Evolutionary conservation across 2,329 filamentous ascomycete species (phyloP).

Genomic region (Grosmannia serpens): DNA sequence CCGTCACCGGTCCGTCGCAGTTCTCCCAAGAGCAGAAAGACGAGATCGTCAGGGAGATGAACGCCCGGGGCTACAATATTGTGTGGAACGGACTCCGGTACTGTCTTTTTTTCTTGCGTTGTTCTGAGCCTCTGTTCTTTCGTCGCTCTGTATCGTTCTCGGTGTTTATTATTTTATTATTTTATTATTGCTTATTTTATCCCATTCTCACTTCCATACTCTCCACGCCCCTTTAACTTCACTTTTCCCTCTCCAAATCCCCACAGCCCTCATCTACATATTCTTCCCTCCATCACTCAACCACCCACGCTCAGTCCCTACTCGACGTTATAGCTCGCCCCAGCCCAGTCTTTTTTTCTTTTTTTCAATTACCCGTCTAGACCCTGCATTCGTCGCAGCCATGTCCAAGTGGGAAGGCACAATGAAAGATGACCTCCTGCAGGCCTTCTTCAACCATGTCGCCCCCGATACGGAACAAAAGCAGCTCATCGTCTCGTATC

Average conservation of each 20-base stretch:
- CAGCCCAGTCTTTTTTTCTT: no score
- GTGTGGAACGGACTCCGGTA: constrained; percentile 27
- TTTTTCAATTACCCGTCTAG: no score
- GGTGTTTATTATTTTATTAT: neutral
- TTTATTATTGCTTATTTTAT: neutral
- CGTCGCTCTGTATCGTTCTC: neutral
- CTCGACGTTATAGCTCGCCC: neutral
- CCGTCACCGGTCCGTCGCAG: constrained; percentile 7
- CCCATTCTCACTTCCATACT: neutral
- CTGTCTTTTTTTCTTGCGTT: constrained; percentile 6
- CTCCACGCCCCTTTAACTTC: neutral
- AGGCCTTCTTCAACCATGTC: constrained; percentile 9
- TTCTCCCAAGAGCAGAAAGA: constrained; percentile 16
- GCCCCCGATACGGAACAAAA: constrained; percentile 10
- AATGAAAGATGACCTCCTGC: constrained; percentile 10
- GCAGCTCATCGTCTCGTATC: constrained; percentile 7
- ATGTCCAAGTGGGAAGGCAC: constrained; percentile 11
- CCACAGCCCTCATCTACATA: neutral
- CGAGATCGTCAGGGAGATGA: constrained; percentile 14
- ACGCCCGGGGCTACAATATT: constrained; percentile 14
- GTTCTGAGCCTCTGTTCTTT: neutral
- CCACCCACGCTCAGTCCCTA: neutral
- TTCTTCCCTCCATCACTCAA: neutral
- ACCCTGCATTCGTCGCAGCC: neutral
- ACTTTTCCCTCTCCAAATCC: neutral